phyloP scores from a whole-genome alignment of 805 yeast species.

The Candida orba region DNA sequence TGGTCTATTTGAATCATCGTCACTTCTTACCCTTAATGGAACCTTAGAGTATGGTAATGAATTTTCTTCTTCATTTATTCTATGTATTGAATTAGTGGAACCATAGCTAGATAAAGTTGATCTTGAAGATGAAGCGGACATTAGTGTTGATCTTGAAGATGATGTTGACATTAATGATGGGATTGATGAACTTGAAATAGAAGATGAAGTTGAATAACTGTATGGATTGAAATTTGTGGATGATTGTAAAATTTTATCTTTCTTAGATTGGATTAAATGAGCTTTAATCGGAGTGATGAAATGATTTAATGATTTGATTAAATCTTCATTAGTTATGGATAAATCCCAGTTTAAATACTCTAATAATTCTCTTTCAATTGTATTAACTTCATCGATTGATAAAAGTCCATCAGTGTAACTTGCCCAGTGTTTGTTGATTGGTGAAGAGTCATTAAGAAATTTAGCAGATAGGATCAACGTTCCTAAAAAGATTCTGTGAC shows the following conservation, averaged over 20 bases:
- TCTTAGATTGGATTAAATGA: slow-evolving; percentile 17
- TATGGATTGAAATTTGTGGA: slow-evolving; percentile 10
- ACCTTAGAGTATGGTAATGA: slow-evolving; percentile 6
- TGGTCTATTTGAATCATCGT: slow-evolving; percentile 14
- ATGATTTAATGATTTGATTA: slow-evolving; percentile 61
- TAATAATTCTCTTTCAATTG: slow-evolving; percentile 84
- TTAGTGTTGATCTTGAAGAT: slow-evolving; percentile 32
- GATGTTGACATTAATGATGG: slow-evolving; percentile 32
- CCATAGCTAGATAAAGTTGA: slow-evolving; percentile 27
- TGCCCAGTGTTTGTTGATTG: slow-evolving; percentile 95
- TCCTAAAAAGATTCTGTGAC: slow-evolving; percentile 89
- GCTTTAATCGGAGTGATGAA: slow-evolving; percentile 69
- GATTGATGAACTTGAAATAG: slow-evolving; percentile 22
- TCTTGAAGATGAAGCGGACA: slow-evolving; percentile 35
- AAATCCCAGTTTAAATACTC: slow-evolving; percentile 82
- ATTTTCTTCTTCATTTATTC: slow-evolving; percentile 1
- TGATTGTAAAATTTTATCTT: slow-evolving; percentile 18
- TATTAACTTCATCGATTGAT: slow-evolving; percentile 70
- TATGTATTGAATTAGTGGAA: slow-evolving; percentile 12
- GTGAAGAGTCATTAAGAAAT: slow-evolving; percentile 86
- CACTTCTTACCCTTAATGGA: slow-evolving; percentile 19
- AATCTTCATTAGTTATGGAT: slow-evolving; percentile 60
- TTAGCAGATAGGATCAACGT: slow-evolving; percentile 89
- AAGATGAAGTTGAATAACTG: slow-evolving; percentile 19
- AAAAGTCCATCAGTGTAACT: slow-evolving; percentile 84